Evolutionary conservation across 768 basidiomycete species (phyloP).

Genomic region (Suillus alpinus): DNA sequence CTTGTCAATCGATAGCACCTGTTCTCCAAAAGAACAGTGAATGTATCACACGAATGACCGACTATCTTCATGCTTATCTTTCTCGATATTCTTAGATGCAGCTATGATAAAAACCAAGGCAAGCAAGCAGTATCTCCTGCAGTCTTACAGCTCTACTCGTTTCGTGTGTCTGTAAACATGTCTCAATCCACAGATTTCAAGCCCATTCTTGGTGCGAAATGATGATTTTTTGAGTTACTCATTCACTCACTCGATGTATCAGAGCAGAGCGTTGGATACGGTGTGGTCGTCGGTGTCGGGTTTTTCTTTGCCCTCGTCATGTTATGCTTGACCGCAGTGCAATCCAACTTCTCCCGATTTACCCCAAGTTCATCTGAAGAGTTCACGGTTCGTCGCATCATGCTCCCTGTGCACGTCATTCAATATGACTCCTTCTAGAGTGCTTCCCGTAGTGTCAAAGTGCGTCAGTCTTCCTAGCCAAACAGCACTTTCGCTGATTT

Average conservation of each 20-base stretch:
- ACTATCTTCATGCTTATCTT: background rate
- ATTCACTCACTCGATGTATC: background rate
- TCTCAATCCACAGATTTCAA: conserved; percentile 33
- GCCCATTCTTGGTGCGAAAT: conserved; percentile 34
- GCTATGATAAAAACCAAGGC: background rate
- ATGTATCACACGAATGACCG: background rate
- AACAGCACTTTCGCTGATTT: background rate
- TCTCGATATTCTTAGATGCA: background rate
- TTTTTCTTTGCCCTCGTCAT: conserved; percentile 37
- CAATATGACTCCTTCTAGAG: conserved; percentile 15
- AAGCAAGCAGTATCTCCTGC: background rate
- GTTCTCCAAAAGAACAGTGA: background rate
- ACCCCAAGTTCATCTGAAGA: conserved; percentile 34
- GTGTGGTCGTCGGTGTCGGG: conserved; percentile 35
- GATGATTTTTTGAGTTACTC: background rate
- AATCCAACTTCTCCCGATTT: conserved; percentile 32
- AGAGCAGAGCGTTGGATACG: conserved; percentile 34
- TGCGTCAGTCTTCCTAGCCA: conserved; percentile 2
- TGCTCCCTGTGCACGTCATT: background rate
- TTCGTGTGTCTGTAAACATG: background rate
- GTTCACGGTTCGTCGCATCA: conserved; percentile 21
- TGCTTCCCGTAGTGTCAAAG: conserved; percentile 33
- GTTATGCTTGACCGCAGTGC: conserved; percentile 31
- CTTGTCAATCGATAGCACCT: background rate
- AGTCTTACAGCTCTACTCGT: too few species aligned